Percentiles rank a stretch among this genome's conserved stretches.
These are phyloP conservation scores for Lodderomyces metapsilosis DNA, from an alignment of 1,139 yeast species.

Conservation along the genomic window DNA sequence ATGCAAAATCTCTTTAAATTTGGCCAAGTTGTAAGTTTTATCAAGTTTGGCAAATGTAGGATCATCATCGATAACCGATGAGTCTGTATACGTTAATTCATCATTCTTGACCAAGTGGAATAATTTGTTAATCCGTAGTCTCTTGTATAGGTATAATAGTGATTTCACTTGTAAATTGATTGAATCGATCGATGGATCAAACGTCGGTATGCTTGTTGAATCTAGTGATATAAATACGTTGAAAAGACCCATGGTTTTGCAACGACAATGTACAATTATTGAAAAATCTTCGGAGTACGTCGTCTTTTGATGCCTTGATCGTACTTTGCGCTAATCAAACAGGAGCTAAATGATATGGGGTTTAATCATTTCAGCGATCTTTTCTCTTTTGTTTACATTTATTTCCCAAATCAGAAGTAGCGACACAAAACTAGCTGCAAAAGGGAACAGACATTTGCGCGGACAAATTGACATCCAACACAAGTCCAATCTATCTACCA, in stretches of 20 bases:
- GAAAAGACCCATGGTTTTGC: conserved; percentile 8
- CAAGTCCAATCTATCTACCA: not conserved
- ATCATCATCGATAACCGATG: not conserved
- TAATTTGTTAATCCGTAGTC: conserved; percentile 47
- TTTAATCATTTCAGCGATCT: not conserved
- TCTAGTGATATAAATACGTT: conserved; percentile 5
- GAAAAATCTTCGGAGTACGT: not conserved
- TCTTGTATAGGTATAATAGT: conserved; percentile 52
- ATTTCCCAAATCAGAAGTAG: not conserved
- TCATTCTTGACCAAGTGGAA: conserved; percentile 35
- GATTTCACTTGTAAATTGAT: conserved; percentile 60
- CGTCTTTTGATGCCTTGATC: too few relatives aligned
- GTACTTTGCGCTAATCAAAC: too few relatives aligned
- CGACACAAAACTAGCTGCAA: not conserved
- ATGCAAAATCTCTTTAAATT: conserved; percentile 38
- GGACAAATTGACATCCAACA: not conserved
- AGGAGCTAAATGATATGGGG: not conserved
- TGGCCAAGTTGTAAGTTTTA: conserved; percentile 46
- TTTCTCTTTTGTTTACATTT: conserved; percentile 2
- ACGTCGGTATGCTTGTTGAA: conserved; percentile 9
- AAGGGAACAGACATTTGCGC: not conserved
- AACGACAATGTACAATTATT: not conserved
- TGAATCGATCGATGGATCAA: conserved; percentile 40
- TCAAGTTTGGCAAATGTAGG: conserved; percentile 41
- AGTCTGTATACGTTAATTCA: conserved; percentile 18